Evolutionary conservation across 345 rosid species (phyloP).

Genomic region (Eucalyptus curtisii): DNA sequence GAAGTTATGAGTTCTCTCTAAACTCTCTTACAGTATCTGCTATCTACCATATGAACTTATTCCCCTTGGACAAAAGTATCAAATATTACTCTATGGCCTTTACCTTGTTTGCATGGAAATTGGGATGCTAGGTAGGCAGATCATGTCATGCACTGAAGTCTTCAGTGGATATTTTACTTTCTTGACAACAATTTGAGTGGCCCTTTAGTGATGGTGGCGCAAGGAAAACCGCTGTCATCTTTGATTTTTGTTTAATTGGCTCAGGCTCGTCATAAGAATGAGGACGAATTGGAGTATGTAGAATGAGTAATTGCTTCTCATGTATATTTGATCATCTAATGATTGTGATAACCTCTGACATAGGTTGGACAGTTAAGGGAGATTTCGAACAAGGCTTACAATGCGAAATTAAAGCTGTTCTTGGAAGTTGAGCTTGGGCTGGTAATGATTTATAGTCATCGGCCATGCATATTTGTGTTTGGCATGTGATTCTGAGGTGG

Average conservation of each 20-base stretch:
- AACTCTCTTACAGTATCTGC: not conserved
- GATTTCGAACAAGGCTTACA: slow-evolving; percentile 14
- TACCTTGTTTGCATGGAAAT: not conserved
- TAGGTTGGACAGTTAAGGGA: slow-evolving; percentile 40
- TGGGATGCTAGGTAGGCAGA: not conserved
- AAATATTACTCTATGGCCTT: not conserved
- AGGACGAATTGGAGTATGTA: not conserved
- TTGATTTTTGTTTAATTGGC: not conserved
- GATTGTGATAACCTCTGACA: not conserved
- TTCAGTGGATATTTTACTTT: not conserved
- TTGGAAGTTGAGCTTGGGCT: slow-evolving; percentile 30
- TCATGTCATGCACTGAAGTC: not conserved
- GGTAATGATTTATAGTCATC: not conserved
- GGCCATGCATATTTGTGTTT: not conserved
- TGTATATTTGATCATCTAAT: not conserved
- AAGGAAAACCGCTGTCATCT: not conserved
- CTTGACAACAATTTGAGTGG: not conserved
- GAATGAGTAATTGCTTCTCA: not conserved
- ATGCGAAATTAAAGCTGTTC: slow-evolving; percentile 25
- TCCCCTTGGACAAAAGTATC: not conserved
- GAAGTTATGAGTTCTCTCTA: not conserved
- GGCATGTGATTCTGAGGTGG: not conserved
- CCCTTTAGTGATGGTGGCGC: not conserved
- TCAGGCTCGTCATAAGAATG: not conserved
- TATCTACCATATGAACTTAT: not conserved